Percentiles rank a stretch among this genome's conserved stretches.
These are phyloP conservation scores for Phoenix roebelenii DNA, from an alignment of 176 grass and related monocot species.

Conservation along the genomic window DNA sequence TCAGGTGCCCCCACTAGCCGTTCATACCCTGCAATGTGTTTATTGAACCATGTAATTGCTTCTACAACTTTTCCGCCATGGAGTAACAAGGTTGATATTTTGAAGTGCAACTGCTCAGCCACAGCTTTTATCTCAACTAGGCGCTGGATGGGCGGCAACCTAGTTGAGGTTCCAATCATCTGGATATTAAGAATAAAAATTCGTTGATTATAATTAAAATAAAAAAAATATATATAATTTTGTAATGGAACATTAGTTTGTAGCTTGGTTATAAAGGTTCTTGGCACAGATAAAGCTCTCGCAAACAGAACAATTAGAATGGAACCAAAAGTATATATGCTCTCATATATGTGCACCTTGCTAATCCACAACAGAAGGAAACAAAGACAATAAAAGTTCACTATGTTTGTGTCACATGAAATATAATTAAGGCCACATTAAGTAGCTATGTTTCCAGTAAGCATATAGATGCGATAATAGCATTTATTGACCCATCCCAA, in stretches of 20 bases:
- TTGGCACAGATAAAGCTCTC: background rate
- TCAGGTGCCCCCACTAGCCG: slow-evolving; percentile 52
- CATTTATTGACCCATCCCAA: no score
- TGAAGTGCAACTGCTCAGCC: slow-evolving; percentile 82
- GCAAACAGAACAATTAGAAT: no score
- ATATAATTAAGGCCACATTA: no score
- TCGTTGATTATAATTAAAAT: slow-evolving; percentile 19
- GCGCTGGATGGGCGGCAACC: slow-evolving; percentile 85
- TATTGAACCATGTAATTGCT: slow-evolving; percentile 82
- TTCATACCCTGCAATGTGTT: slow-evolving; percentile 65
- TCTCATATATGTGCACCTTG: no score
- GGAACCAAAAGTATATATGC: no score
- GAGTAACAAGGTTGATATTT: slow-evolving; percentile 94
- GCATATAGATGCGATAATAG: no score
- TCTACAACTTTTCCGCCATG: slow-evolving; percentile 82
- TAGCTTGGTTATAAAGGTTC: background rate
- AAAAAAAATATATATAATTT: slow-evolving; percentile 7
- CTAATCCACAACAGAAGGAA: no score
- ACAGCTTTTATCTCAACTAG: slow-evolving; percentile 91
- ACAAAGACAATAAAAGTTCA: no score
- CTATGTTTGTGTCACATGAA: no score
- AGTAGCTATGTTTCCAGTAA: no score
- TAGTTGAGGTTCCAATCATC: slow-evolving; percentile 79
- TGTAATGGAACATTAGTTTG: background rate
- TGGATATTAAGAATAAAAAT: slow-evolving; percentile 38